phyloP scores from a whole-genome alignment of 2,329 filamentous ascomycete genomes.

The Tolypocladium amazonense region DNA sequence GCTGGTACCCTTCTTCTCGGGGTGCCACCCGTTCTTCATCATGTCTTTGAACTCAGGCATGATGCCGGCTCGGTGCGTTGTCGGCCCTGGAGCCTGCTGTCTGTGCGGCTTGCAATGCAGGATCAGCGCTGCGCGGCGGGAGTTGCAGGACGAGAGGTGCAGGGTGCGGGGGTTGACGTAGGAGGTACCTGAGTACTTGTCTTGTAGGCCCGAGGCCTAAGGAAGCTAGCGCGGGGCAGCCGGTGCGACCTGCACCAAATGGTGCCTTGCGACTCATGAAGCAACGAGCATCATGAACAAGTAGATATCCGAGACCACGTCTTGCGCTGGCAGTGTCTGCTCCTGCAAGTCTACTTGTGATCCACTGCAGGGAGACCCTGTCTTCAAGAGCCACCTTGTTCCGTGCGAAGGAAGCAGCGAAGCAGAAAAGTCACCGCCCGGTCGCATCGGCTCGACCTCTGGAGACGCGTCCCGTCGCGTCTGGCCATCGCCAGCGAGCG shows the following conservation, averaged over 20 bases:
- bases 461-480: conserved; percentile 10
- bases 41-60: conserved; percentile 38
- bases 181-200: neutral
- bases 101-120: neutral
- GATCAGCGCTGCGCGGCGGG: neutral
- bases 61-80: neutral
- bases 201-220: neutral
- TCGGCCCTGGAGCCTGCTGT: neutral
- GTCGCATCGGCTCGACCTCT: neutral
- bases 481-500: neutral
- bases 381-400: neutral
- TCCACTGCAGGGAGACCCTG: neutral
- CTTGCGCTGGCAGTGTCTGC: neutral
- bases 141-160: neutral
- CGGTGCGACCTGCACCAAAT: too few species aligned
- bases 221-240: neutral
- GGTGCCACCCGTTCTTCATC: conserved; percentile 42
- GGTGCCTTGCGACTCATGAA: neutral
- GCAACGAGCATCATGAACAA: neutral
- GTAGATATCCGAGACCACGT: neutral
- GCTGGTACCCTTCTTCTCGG: conserved; percentile 26
- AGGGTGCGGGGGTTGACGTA: neutral
- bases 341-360: neutral
- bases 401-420: neutral
- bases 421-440: neutral